These are phyloP conservation scores for Aphanomyces invadans DNA, from an alignment of 352 stramenopile species.

Conservation along the genomic window DNA sequence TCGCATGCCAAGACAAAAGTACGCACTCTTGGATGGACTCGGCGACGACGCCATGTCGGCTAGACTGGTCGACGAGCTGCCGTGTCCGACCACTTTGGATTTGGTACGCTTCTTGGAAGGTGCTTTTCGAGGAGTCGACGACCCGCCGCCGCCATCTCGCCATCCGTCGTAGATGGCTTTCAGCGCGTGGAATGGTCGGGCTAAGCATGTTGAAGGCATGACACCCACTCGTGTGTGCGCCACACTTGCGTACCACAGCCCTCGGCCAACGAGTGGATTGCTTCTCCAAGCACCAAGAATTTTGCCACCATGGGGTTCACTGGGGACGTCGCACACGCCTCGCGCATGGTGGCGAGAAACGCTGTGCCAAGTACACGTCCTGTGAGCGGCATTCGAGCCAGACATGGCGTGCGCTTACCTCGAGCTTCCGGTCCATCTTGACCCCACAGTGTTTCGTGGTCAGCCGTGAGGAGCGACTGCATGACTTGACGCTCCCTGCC, in stretches of 20 bases:
- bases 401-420: no score
- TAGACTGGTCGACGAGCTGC: not conserved
- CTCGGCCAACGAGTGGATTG: not conserved
- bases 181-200: not conserved
- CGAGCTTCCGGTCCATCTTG: not conserved
- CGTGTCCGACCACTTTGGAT: slow-evolving; percentile 1
- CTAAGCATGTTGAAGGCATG: no score
- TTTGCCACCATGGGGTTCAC: not conserved
- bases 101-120: not conserved
- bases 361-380: not conserved
- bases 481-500: not conserved
- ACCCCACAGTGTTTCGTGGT: slow-evolving; percentile 1
- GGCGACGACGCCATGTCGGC: not conserved
- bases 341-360: not conserved
- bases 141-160: not conserved
- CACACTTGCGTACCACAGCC: not conserved
- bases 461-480: not conserved
- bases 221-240: no score
- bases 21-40: not conserved
- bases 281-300: not conserved
- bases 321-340: not conserved
- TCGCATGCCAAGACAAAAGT: no score
- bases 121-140: slow-evolving; percentile 1
- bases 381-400: no score
- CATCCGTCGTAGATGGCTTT: slow-evolving; percentile 3